Evolutionary conservation across 2,329 filamentous ascomycete species (phyloP), one percentile per base, ranked within the genome.

Genomic region (Venturia oleaginea): DNA sequence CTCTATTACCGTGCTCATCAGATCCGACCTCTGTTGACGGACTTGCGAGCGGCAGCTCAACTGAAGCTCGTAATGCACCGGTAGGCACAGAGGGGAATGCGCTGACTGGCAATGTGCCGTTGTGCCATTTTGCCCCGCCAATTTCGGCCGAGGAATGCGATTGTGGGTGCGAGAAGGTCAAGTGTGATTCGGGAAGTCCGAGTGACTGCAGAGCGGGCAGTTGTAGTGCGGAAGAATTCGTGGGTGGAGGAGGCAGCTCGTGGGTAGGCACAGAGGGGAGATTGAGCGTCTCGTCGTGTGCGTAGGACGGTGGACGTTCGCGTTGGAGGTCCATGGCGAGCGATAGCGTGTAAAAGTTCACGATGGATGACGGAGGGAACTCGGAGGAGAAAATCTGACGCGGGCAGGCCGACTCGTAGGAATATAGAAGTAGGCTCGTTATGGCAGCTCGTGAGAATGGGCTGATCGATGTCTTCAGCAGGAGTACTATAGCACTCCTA

Each of bases 151-250:
- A 34, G 76, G 71, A 46, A 75, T 73, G 22, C 76, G 63, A 37
- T 27, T 67, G 30, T 32, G 64, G 37, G 65, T 66, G 59, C 60
- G 38, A 27, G 59, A 57, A n/a, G 30, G 27, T 34, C 24, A 57
- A 24, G 4, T 54, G 63, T 27, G 51, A 43, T 24, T 63, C 73
- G 38, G 74, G 72, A 32, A 76, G 74, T 38, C 77, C 71, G 38
- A 81, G 75, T 32, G 77, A 77, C 68, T 74, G 75, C 61, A 81
- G 74, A 66, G 77, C 76, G 4, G 79, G 79, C 32, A 81, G 72
- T 22, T 72, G 75, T 59, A 78, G 70, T 32, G 67, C 70, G 42
- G 67, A 43, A 59, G 65, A 68, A 68, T 54, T 66, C 46, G 61
- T 64, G 65, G 55, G 68, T 43, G 64, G 63, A 37, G 66, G 60